Percentiles rank a stretch among this genome's conserved stretches.
These are phyloP conservation scores for Tetrahymena thermophila DNA, from an alignment of 73 alveolate species.

Conservation along the genomic window DNA sequence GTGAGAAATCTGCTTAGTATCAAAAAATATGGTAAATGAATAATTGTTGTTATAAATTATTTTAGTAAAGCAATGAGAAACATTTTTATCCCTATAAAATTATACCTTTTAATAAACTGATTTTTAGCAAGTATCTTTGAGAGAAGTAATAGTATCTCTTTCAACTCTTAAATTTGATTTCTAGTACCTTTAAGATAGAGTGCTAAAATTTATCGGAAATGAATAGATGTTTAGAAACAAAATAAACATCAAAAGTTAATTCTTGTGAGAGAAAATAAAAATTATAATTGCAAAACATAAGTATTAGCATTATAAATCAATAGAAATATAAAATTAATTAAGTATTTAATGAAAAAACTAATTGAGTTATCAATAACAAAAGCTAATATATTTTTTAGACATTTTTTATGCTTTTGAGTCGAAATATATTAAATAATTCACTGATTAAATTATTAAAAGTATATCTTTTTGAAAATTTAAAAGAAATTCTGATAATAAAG, in stretches of 20 bases:
- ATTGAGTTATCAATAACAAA: neutral
- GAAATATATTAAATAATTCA: neutral
- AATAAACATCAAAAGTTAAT: neutral
- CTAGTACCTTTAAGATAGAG: neutral
- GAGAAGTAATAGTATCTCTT: neutral
- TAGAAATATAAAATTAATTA: neutral
- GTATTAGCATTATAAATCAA: neutral
- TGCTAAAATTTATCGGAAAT: neutral
- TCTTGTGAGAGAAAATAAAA: neutral
- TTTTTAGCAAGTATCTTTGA: neutral
- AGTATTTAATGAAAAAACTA: neutral
- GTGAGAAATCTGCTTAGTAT: neutral
- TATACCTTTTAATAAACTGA: neutral
- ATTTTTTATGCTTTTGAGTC: neutral
- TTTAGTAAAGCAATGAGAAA: neutral
- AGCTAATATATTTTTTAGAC: neutral
- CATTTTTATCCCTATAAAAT: neutral
- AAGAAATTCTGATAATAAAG: neutral
- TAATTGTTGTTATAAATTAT: neutral
- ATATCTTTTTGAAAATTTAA: neutral
- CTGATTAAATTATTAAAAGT: neutral
- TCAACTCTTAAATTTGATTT: neutral
- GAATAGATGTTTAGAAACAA: neutral
- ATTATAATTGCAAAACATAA: neutral
- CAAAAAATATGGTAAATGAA: neutral